phyloP scores from a whole-genome alignment of 352 stramenopile genomes.

The Aphanomyces stellatus region DNA sequence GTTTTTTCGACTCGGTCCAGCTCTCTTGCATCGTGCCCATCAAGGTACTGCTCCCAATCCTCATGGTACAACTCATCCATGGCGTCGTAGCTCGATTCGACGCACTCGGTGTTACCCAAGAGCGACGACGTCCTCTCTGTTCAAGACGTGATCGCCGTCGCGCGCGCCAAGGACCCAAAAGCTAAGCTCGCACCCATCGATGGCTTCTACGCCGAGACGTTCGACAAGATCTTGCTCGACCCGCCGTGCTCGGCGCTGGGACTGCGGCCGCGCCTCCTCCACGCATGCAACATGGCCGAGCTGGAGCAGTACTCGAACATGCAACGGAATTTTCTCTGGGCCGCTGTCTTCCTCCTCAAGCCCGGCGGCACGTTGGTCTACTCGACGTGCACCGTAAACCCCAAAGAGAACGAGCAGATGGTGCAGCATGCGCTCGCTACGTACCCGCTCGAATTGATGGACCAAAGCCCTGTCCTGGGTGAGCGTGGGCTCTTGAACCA shows the following conservation, averaged over 20 bases:
- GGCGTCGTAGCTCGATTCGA: slow-evolving; percentile 84
- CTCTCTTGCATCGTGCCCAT: slow-evolving; percentile 17
- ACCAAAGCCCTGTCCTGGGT: slow-evolving; percentile 48
- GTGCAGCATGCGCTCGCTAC: slow-evolving; percentile 82
- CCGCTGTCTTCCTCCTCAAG: slow-evolving; percentile 86
- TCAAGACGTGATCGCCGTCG: slow-evolving; percentile 47
- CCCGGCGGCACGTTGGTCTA: slow-evolving; percentile 89
- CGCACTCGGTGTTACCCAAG: slow-evolving; percentile 61
- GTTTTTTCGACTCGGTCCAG: slow-evolving; percentile 51
- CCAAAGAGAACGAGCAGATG: slow-evolving; percentile 89
- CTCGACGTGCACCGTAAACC: slow-evolving; percentile 93
- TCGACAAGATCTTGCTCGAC: slow-evolving; percentile 91
- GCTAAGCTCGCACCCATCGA: slow-evolving; percentile 66
- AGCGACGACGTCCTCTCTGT: slow-evolving; percentile 31
- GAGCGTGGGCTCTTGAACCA: slow-evolving; percentile 58
- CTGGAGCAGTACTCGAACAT: slow-evolving; percentile 74
- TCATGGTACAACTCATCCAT: too few relatives aligned
- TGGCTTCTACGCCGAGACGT: slow-evolving; percentile 88
- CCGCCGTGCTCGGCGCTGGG: slow-evolving; percentile 89
- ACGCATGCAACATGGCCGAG: slow-evolving; percentile 63
- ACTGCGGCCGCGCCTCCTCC: slow-evolving; percentile 83
- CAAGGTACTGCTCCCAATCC: not conserved
- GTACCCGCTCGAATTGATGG: slow-evolving; percentile 78
- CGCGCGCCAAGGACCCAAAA: slow-evolving; percentile 25
- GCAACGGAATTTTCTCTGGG: slow-evolving; percentile 83